Evolutionary conservation across 23 red algal species (phyloP).

Genomic region (Cyanidioschyzon merolae): DNA sequence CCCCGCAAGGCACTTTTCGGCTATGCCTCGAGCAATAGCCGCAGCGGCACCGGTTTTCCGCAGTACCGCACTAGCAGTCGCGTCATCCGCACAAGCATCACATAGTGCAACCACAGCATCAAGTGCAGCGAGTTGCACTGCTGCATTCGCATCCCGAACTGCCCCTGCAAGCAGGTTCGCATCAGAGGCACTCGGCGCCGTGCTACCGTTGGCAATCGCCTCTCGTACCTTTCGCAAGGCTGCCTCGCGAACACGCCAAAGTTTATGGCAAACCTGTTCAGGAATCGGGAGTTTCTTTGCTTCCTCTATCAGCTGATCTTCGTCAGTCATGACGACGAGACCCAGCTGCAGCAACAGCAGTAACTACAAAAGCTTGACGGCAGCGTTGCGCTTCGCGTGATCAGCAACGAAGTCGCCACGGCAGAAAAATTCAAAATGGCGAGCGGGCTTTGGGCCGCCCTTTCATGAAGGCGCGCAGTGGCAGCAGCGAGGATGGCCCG

Average conservation of each 20-base stretch:
- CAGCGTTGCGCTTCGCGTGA: too few species aligned
- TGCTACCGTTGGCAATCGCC: background rate
- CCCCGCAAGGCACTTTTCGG: slow-evolving; percentile 65
- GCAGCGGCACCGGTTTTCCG: slow-evolving; percentile 24
- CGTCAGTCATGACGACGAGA: background rate
- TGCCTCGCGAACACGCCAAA: slow-evolving; percentile 7
- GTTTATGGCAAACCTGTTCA: background rate
- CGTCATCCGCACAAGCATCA: slow-evolving; percentile 34
- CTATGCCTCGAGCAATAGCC: slow-evolving; percentile 43
- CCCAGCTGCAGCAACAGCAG: too few species aligned
- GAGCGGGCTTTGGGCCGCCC: too few species aligned
- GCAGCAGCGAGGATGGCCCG: too few species aligned
- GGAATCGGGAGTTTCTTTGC: background rate
- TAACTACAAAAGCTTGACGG: background rate
- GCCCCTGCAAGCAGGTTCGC: slow-evolving; percentile 39
- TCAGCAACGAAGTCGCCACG: too few species aligned
- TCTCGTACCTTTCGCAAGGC: background rate
- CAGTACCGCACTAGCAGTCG: slow-evolving; percentile 30
- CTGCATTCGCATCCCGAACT: slow-evolving; percentile 82
- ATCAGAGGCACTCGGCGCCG: slow-evolving; percentile 38
- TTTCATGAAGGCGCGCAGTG: too few species aligned
- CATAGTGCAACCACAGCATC: slow-evolving; percentile 20
- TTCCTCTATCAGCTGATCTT: slow-evolving; percentile 7
- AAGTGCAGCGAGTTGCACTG: slow-evolving; percentile 73
- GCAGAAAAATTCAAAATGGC: slow-evolving; percentile 1